Percentiles rank a stretch among this genome's conserved stretches.
These are phyloP conservation scores for Paramecium primaurelia DNA, from an alignment of 73 alveolate genomes.

Conservation along the genomic window DNA sequence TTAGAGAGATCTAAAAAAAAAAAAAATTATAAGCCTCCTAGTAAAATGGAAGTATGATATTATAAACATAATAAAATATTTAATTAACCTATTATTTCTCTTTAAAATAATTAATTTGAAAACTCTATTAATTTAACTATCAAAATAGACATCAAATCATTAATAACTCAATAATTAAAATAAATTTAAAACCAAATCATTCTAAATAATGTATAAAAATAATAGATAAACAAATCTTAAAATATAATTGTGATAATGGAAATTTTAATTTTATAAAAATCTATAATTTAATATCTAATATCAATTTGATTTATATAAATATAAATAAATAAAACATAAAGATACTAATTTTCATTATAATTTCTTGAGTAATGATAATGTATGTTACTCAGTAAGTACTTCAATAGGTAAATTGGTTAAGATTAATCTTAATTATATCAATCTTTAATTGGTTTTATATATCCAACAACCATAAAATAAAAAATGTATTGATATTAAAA, in stretches of 20 bases:
- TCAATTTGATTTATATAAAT: not conserved
- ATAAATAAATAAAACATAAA: not conserved
- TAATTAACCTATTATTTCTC: not conserved
- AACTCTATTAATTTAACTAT: too few species aligned
- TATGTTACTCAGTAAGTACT: not conserved
- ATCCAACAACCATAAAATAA: not conserved
- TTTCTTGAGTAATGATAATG: not conserved
- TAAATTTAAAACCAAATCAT: too few species aligned
- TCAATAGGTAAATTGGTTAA: conserved; percentile 14
- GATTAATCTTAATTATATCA: not conserved
- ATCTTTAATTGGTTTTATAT: not conserved
- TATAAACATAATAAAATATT: not conserved
- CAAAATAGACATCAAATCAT: too few species aligned
- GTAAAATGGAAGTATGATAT: not conserved
- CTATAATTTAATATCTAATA: too few species aligned
- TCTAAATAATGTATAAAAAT: too few species aligned
- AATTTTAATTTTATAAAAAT: too few species aligned
- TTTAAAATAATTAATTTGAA: too few species aligned
- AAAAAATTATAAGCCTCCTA: not conserved
- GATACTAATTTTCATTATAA: not conserved
- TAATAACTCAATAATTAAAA: too few species aligned
- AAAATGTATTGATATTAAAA: not conserved
- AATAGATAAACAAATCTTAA: too few species aligned
- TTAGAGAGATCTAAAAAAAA: not conserved
- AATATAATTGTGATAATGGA: too few species aligned